Evolutionary conservation across 1,284 basidiomycete genomes (phyloP).

Genomic region (Ganoderma resinaceum): DNA sequence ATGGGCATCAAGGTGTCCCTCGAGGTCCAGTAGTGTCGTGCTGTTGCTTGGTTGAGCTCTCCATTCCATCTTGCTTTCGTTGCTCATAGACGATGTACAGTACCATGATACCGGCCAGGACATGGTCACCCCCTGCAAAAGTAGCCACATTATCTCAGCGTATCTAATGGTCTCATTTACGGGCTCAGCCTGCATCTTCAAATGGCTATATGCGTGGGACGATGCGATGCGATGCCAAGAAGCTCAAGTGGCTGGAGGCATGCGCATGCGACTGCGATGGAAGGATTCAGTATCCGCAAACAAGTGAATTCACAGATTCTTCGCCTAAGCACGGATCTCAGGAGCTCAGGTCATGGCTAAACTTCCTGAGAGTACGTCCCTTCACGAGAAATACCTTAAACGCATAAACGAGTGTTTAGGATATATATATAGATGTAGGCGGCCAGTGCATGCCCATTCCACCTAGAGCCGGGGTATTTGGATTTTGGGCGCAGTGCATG

Average conservation of each 20-base stretch:
- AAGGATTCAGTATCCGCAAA: too few relatives aligned
- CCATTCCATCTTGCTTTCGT: slow-evolving; percentile 17
- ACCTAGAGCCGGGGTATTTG: not conserved
- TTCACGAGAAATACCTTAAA: not conserved
- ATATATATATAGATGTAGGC: too few relatives aligned
- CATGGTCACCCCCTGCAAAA: not conserved
- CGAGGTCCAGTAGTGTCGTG: slow-evolving; percentile 53
- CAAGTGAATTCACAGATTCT: too few relatives aligned
- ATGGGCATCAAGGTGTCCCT: slow-evolving; percentile 89
- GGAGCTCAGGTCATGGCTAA: too few relatives aligned
- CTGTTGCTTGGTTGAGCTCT: not conserved
- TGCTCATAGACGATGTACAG: slow-evolving; percentile 18
- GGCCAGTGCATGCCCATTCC: not conserved
- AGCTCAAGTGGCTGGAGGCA: not conserved
- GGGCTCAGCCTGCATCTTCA: not conserved
- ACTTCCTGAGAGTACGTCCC: not conserved
- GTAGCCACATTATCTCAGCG: not conserved
- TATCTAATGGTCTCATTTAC: not conserved
- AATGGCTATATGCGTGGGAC: too few relatives aligned
- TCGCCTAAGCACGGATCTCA: too few relatives aligned
- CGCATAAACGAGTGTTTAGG: not conserved
- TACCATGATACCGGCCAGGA: not conserved
- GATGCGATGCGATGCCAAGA: not conserved
- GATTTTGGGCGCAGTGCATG: too few relatives aligned
- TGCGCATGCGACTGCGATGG: too few relatives aligned